A percentile compares a stretch with the other conserved stretches of the same genome.
phyloP scores from a whole-genome alignment of 2,329 filamentous ascomycete genomes.

The Aspergillus pseudoviridinutans region DNA sequence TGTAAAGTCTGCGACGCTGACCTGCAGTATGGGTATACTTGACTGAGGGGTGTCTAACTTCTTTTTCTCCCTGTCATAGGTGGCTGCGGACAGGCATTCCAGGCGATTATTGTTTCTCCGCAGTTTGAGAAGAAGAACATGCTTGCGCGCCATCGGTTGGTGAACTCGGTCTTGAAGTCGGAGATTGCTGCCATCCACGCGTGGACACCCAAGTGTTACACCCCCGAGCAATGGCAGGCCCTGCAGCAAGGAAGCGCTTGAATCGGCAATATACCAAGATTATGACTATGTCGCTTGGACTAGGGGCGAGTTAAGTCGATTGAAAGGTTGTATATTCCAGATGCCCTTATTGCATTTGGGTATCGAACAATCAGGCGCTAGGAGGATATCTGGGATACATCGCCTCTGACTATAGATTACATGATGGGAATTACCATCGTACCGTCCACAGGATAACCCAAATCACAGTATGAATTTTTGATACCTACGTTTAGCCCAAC shows the following conservation, averaged over 20 bases:
- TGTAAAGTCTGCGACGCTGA: constrained; percentile 13
- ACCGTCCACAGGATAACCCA: constrained; percentile 4
- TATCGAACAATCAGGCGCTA: neutral
- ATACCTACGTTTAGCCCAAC: constrained; percentile 31
- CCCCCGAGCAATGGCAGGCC: constrained; percentile 81
- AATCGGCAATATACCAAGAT: neutral
- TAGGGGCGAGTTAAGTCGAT: neutral
- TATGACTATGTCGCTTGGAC: neutral
- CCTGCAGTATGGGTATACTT: neutral
- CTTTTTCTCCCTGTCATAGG: constrained; percentile 41
- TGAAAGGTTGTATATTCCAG: constrained; percentile 11
- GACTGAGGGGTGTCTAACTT: constrained; percentile 2
- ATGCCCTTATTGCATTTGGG: neutral
- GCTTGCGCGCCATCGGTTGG: constrained; percentile 79
- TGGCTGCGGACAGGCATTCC: constrained; percentile 67
- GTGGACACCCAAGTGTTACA: constrained; percentile 92
- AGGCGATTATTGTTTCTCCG: constrained; percentile 66
- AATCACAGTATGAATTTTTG: neutral
- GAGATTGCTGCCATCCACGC: constrained; percentile 91
- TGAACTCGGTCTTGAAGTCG: constrained; percentile 76
- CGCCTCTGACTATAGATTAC: neutral
- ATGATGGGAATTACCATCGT: neutral
- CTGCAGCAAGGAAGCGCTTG: constrained; percentile 45
- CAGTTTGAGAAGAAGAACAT: constrained; percentile 69
- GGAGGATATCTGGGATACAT: neutral